Conservation (phyloP, 2,329 filamentous ascomycete species). For the Monosporascus sp. region DNA sequence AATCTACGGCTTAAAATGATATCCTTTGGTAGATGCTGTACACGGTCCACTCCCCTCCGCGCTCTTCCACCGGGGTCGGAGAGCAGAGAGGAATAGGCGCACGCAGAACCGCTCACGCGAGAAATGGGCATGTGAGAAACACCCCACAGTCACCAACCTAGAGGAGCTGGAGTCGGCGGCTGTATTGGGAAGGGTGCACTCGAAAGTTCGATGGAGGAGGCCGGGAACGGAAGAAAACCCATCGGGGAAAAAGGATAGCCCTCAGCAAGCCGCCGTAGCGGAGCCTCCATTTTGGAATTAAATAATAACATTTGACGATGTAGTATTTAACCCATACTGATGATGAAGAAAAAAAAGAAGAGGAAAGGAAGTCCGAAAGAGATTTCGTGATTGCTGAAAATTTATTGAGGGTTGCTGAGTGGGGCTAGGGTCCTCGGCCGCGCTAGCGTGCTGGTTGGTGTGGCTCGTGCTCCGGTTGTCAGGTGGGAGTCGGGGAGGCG, state of each 20-base stretch:
- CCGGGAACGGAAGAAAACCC: slow-evolving; percentile 34
- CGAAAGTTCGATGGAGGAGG: slow-evolving; percentile 27
- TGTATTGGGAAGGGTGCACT: slow-evolving; percentile 28
- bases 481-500: too few relatives aligned
- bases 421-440: neutral
- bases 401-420: neutral
- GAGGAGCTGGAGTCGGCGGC: slow-evolving; percentile 30
- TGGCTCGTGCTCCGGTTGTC: too few relatives aligned
- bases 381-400: slow-evolving; percentile 5
- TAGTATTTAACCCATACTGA: slow-evolving; percentile 32
- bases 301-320: slow-evolving; percentile 32
- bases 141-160: slow-evolving; percentile 33
- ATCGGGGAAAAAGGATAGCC: slow-evolving; percentile 25
- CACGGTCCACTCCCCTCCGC: too few relatives aligned
- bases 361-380: slow-evolving; percentile 5
- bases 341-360: slow-evolving; percentile 27
- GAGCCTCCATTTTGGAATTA: slow-evolving; percentile 27
- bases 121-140: slow-evolving; percentile 22
- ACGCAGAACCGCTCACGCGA: neutral
- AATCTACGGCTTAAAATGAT: too few relatives aligned
- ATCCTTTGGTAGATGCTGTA: too few relatives aligned
- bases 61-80: too few relatives aligned
- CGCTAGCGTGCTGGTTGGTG: neutral
- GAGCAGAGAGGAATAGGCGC: neutral
- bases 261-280: slow-evolving; percentile 32